A percentile compares a stretch with the other conserved stretches of the same genome.
Conservation (phyloP, 345 rosid genomes). For the Populus deltoides region DNA sequence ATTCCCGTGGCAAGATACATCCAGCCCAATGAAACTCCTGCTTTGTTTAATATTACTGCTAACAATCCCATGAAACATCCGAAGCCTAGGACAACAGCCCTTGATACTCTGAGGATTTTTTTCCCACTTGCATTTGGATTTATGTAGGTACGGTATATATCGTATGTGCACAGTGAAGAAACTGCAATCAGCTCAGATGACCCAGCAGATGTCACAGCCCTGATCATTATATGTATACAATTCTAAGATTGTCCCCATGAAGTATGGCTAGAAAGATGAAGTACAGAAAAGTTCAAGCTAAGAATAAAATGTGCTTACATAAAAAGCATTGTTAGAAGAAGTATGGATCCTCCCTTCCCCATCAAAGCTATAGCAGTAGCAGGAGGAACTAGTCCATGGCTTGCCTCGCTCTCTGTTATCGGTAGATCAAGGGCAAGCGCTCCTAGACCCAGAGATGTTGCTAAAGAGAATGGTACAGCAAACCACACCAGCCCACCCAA, state of each 20-base stretch:
- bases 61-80: slow-evolving; percentile 96
- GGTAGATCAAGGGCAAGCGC: slow-evolving; percentile 94
- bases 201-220: slow-evolving; percentile 98
- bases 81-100: slow-evolving; percentile 65
- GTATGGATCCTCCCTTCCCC: slow-evolving; percentile 91
- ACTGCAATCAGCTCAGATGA: slow-evolving; percentile 87
- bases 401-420: slow-evolving; percentile 60
- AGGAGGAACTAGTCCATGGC: slow-evolving; percentile 82
- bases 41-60: slow-evolving; percentile 81
- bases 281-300: neutral
- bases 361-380: slow-evolving; percentile 92
- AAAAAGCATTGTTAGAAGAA: slow-evolving; percentile 89
- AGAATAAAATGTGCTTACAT: slow-evolving; percentile 54
- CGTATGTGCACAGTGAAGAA: slow-evolving; percentile 84
- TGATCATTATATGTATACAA: slow-evolving; percentile 17
- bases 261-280: neutral
- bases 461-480: slow-evolving; percentile 89
- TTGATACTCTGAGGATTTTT: slow-evolving; percentile 67
- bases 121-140: slow-evolving; percentile 74
- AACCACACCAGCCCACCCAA: slow-evolving; percentile 94
- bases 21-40: slow-evolving; percentile 91
- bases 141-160: slow-evolving; percentile 84
- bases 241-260: neutral
- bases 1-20: slow-evolving; percentile 97
- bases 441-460: slow-evolving; percentile 89